Percentiles rank a stretch among this genome's conserved stretches.
These are phyloP conservation scores for Mytilinidion resinicola DNA, from an alignment of 495 filamentous ascomycete species.

Conservation along the genomic window DNA sequence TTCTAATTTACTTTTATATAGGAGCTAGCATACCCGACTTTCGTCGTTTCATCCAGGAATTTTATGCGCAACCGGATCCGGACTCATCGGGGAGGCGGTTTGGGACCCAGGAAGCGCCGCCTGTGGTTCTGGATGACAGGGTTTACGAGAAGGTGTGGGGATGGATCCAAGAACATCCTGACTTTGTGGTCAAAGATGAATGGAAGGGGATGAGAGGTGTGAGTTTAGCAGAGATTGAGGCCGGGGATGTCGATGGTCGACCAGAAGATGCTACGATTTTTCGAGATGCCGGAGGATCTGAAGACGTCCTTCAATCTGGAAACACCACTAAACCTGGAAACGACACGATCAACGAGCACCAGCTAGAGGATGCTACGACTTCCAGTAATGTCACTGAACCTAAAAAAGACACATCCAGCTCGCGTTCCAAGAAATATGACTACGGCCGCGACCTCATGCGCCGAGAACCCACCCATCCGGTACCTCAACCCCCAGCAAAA, in stretches of 20 bases:
- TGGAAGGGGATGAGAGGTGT: conserved; percentile 39
- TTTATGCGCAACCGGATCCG: conserved; percentile 9
- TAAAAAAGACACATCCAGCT: no score
- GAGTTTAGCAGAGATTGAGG: conserved; percentile 45
- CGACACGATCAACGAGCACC: background rate
- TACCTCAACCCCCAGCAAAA: background rate
- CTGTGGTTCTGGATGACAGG: conserved; percentile 35
- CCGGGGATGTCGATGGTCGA: conserved; percentile 9
- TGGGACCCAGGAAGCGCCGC: background rate
- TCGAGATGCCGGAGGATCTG: background rate
- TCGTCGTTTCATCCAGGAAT: conserved; percentile 15
- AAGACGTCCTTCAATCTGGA: background rate
- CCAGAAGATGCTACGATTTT: background rate
- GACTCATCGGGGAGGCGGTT: background rate
- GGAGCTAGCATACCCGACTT: conserved; percentile 25
- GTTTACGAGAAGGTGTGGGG: conserved; percentile 51
- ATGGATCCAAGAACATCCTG: conserved; percentile 49
- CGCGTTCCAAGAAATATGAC: no score
- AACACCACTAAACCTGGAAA: background rate
- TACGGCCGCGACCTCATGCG: no score
- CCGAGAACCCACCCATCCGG: no score
- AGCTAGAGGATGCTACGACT: no score
- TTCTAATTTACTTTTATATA: background rate
- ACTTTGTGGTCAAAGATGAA: conserved; percentile 46
- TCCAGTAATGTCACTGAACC: no score